phyloP scores from a whole-genome alignment of 1,139 yeast species.

The Protomyces pachydermus region DNA sequence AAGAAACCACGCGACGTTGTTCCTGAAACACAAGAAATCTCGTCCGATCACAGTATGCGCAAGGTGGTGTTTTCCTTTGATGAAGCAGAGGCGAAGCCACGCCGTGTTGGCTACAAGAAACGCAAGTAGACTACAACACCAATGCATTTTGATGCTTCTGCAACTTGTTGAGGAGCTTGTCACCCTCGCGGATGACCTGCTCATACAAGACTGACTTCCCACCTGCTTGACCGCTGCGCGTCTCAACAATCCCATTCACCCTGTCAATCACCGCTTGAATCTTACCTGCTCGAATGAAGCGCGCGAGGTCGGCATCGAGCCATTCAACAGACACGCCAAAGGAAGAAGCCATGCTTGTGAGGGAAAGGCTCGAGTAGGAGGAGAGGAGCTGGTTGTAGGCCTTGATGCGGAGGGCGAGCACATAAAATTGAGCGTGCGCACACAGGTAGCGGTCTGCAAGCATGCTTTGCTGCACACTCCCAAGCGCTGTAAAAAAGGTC shows the following conservation, averaged over 20 bases:
- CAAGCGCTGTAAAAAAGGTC: slow-evolving; percentile 68
- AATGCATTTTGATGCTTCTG: slow-evolving; percentile 98
- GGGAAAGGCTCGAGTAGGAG: slow-evolving; percentile 82
- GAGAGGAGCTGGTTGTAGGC: slow-evolving; percentile 93
- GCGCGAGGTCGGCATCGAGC: slow-evolving; percentile 68
- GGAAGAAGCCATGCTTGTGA: slow-evolving; percentile 88
- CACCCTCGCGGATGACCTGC: slow-evolving; percentile 83
- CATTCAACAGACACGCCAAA: slow-evolving; percentile 85
- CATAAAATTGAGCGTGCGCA: slow-evolving; percentile 74
- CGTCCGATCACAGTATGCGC: not conserved
- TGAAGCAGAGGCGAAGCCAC: not conserved
- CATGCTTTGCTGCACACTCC: slow-evolving; percentile 74
- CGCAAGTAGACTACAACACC: slow-evolving; percentile 35
- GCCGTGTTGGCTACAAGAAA: not conserved
- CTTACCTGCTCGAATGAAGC: slow-evolving; percentile 87
- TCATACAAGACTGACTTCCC: slow-evolving; percentile 93
- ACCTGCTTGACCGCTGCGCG: slow-evolving; percentile 74
- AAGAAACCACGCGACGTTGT: not conserved
- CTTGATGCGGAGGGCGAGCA: slow-evolving; percentile 90
- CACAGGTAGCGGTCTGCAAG: slow-evolving; percentile 69
- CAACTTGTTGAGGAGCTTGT: slow-evolving; percentile 80
- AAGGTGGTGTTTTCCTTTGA: not conserved
- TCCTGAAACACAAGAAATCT: not conserved
- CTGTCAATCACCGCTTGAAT: slow-evolving; percentile 93
- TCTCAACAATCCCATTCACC: slow-evolving; percentile 91